Evolutionary conservation across 345 rosid genomes (phyloP), one percentile per base, ranked within the genome.

Genomic region (Pseudoturritis turrita): DNA sequence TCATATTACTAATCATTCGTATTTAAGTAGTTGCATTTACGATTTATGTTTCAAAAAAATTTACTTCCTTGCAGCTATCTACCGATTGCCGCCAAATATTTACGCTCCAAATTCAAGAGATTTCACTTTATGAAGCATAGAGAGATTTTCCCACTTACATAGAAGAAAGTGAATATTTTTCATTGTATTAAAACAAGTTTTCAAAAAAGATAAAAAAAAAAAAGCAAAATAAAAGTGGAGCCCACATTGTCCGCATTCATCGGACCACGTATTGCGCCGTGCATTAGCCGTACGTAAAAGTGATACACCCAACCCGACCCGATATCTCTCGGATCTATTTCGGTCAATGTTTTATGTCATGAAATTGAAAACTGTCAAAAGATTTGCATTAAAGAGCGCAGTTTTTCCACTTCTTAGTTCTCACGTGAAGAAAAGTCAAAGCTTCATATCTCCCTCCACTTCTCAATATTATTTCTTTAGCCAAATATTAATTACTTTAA

Each of bases 191-290:
- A 28, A 7, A n/a, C 0, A 39, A 33, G n/a, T n/a, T 43, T 29
- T 56, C 17, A 0, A 49, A 52, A 43, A 29, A 62, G 18, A 39
- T 57, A 52, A 41, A 17, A 10, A 0, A 25, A 60, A 51, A 35
- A 2, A 7, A 7, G n/a, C n/a, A n/a, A n/a, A n/a, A n/a, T n/a
- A n/a, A 65, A 71, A n/a, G 6, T 0, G 52, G 65, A 72, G 49
- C 71, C 75, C 81, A 54, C 7, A 4, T 26, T 44, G 35, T 21
- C 82, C 85, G 85, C 82, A 79, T 81, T 81, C 82, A 81, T 56
- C 85, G 85, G 81, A 22, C 81, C 85, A 76, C 79, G 79, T 59
- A 79, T 81, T 18, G 67, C 81, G 85, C 82, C 82, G 82, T 81
- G 85, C 81, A 79, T 79, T 70, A 81, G 82, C 82, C 82, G 80